Conservation (phyloP, 75 land plant genomes). For the Azolla pinnata region DNA sequence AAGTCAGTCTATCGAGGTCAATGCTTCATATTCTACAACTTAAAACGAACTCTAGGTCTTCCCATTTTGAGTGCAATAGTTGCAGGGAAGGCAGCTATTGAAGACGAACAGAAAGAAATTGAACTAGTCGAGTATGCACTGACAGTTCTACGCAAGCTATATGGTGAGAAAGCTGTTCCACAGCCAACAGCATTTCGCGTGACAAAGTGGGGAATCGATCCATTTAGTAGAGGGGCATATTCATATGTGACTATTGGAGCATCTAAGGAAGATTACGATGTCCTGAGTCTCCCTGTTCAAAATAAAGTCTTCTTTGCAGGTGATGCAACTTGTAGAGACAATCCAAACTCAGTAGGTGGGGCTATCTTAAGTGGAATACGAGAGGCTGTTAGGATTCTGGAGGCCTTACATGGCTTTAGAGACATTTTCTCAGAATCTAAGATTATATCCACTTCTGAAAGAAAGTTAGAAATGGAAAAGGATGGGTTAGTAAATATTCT, state of each 20-base stretch:
- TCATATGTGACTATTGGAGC: slow-evolving; percentile 89
- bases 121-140: slow-evolving; percentile 77
- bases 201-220: slow-evolving; percentile 90
- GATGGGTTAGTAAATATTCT: too few species aligned
- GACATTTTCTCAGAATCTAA: slow-evolving; percentile 77
- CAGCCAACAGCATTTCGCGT: slow-evolving; percentile 77
- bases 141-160: slow-evolving; percentile 62
- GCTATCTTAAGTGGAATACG: slow-evolving; percentile 94
- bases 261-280: slow-evolving; percentile 79
- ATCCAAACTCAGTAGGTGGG: slow-evolving; percentile 97
- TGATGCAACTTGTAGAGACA: slow-evolving; percentile 98
- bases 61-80: slow-evolving; percentile 89
- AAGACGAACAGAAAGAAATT: slow-evolving; percentile 40
- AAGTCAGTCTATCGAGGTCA: slow-evolving; percentile 54
- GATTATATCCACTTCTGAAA: slow-evolving; percentile 61
- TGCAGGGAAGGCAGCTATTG: slow-evolving; percentile 89
- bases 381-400: slow-evolving; percentile 90
- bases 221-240: slow-evolving; percentile 80
- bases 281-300: slow-evolving; percentile 77
- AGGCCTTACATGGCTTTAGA: slow-evolving; percentile 51
- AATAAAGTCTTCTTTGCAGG: slow-evolving; percentile 94
- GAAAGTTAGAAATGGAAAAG: too few species aligned
- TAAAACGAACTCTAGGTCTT: slow-evolving; percentile 75
- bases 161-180: slow-evolving; percentile 72
- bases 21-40: slow-evolving; percentile 97